Conservation (phyloP, 768 basidiomycete species). For the Myochromella boudieri region DNA sequence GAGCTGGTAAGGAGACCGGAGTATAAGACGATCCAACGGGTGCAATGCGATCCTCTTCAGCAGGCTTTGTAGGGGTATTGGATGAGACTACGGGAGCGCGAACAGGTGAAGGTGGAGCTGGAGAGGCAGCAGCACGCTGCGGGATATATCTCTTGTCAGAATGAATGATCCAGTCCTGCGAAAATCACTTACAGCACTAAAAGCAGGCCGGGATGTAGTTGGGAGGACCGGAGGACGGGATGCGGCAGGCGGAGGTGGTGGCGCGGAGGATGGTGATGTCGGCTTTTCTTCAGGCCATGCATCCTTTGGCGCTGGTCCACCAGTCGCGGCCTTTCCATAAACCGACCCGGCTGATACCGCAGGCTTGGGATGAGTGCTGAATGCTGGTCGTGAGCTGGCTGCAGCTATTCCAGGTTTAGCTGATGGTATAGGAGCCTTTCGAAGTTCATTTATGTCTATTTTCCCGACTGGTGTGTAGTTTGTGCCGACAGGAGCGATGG, state of each 20-base stretch:
- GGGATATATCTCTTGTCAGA: background rate
- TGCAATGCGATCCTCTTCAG: slow-evolving; percentile 79
- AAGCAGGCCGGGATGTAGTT: slow-evolving; percentile 39
- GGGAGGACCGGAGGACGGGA: slow-evolving; percentile 50
- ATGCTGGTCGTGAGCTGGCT: slow-evolving; percentile 47
- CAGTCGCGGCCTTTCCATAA: slow-evolving; percentile 37
- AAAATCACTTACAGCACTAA: slow-evolving; percentile 32
- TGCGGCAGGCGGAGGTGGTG: slow-evolving; percentile 43
- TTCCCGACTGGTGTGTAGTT: slow-evolving; percentile 75
- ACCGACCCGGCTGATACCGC: slow-evolving; percentile 40
- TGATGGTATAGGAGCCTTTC: slow-evolving; percentile 41
- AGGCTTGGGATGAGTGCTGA: slow-evolving; percentile 39
- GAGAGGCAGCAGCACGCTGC: slow-evolving; percentile 15
- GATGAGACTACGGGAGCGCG: slow-evolving; percentile 43
- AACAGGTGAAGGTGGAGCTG: slow-evolving; percentile 17
- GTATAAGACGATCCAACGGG: slow-evolving; percentile 88
- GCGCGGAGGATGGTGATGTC: slow-evolving; percentile 35
- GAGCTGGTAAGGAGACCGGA: slow-evolving; percentile 81
- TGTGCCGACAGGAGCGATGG: slow-evolving; percentile 80
- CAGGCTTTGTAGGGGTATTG: slow-evolving; percentile 60
- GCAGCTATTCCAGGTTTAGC: slow-evolving; percentile 39
- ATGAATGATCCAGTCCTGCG: background rate
- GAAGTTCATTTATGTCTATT: slow-evolving; percentile 65
- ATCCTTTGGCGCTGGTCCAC: slow-evolving; percentile 47
- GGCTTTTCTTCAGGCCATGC: slow-evolving; percentile 58